Evolutionary conservation across 169 alveolate genomes (phyloP).

Genomic region (Nephromyces sp.): DNA sequence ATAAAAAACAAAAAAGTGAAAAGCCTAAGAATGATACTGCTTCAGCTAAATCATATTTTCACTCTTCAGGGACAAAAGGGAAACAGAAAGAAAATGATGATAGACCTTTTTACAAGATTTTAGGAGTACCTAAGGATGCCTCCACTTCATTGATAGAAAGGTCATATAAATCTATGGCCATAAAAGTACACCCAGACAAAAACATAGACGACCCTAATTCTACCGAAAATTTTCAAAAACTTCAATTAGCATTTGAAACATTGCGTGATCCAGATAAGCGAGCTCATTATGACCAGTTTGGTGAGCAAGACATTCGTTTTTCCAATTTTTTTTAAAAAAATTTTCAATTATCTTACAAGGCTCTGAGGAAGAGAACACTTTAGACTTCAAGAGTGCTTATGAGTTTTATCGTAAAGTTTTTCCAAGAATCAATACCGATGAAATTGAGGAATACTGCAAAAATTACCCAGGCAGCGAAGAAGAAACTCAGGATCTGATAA

Average conservation of each 20-base stretch:
- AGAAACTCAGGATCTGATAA: not conserved
- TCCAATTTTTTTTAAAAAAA: not conserved
- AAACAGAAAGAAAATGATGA: not conserved
- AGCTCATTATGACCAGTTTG: not conserved
- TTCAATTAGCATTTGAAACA: not conserved
- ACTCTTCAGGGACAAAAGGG: not conserved
- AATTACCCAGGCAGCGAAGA: slow-evolving; percentile 1
- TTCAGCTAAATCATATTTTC: no score
- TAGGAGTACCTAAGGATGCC: slow-evolving; percentile 65
- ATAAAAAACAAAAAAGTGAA: no score
- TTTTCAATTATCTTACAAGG: not conserved
- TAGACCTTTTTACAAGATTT: slow-evolving; percentile 40
- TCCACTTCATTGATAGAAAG: slow-evolving; percentile 57
- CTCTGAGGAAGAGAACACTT: not conserved
- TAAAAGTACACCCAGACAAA: slow-evolving; percentile 73
- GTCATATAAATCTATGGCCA: slow-evolving; percentile 66
- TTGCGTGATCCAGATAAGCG: slow-evolving; percentile 2
- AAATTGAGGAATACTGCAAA: not conserved
- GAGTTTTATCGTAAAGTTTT: not conserved
- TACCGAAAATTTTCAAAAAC: slow-evolving; percentile 11
- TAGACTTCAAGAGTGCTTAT: not conserved
- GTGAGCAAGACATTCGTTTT: not conserved
- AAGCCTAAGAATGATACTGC: no score
- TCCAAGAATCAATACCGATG: not conserved
- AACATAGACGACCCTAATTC: slow-evolving; percentile 7